These are phyloP conservation scores for Alternaria longipes DNA, from an alignment of 2,329 filamentous ascomycete genomes.

Conservation along the genomic window DNA sequence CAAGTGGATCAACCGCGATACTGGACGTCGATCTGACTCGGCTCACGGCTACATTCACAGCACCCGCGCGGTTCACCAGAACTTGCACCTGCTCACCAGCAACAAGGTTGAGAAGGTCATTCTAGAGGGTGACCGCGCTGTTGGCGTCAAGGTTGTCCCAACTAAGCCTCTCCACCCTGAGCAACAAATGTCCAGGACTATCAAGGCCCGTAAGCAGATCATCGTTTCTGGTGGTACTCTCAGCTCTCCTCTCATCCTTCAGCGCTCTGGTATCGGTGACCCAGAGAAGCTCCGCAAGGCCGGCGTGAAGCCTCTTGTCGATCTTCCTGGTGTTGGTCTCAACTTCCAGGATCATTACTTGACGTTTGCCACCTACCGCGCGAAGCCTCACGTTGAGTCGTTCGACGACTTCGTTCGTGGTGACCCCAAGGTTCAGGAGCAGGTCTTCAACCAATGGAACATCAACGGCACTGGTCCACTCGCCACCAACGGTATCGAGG, in stretches of 20 bases:
- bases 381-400: conserved; percentile 77
- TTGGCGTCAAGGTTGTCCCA: conserved; percentile 74
- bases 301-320: conserved; percentile 73
- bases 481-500: conserved; percentile 81
- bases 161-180: conserved; percentile 73
- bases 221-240: conserved; percentile 77
- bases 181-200: conserved; percentile 64
- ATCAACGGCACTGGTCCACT: conserved; percentile 80
- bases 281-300: conserved; percentile 74
- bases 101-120: conserved; percentile 81
- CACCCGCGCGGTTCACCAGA: conserved; percentile 73
- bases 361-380: conserved; percentile 74
- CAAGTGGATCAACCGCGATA: conserved; percentile 81
- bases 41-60: conserved; percentile 82
- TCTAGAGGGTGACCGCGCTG: conserved; percentile 75
- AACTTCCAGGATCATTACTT: conserved; percentile 83
- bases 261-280: conserved; percentile 78
- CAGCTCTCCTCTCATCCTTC: conserved; percentile 77
- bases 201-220: conserved; percentile 76
- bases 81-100: conserved; percentile 76
- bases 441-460: conserved; percentile 80
- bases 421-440: conserved; percentile 75
- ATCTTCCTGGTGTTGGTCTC: conserved; percentile 76
- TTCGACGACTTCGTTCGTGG: conserved; percentile 84
- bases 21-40: conserved; percentile 77